phyloP scores from a whole-genome alignment of 2,329 filamentous ascomycete species.

The Rhynchosporium agropyri region DNA sequence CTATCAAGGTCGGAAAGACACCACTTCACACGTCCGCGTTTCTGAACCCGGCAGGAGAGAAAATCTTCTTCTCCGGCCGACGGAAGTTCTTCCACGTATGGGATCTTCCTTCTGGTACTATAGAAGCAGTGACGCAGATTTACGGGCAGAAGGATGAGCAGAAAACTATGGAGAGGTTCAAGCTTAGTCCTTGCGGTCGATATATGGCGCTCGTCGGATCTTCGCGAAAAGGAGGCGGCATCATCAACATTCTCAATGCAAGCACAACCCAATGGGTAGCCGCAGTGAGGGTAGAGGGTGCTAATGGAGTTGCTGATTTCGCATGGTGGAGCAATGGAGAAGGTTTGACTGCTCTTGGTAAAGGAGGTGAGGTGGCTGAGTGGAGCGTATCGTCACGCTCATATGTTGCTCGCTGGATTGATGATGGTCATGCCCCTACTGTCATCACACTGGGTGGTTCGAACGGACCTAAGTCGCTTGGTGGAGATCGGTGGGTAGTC shows the following conservation, averaged over 20 bases:
- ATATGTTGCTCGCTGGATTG: conserved; percentile 81
- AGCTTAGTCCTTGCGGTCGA: conserved; percentile 80
- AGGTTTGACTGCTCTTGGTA: conserved; percentile 80
- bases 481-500: conserved; percentile 86
- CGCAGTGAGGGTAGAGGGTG: conserved; percentile 78
- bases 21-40: conserved; percentile 87
- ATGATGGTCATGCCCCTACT: conserved; percentile 86
- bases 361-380: conserved; percentile 87
- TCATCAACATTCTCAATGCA: conserved; percentile 82
- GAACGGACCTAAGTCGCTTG: conserved; percentile 60
- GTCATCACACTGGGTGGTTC: conserved; percentile 77
- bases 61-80: conserved; percentile 86
- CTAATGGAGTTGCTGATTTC: conserved; percentile 85
- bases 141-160: conserved; percentile 80
- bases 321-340: conserved; percentile 87
- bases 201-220: conserved; percentile 84
- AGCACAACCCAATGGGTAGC: conserved; percentile 84
- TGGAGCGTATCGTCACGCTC: conserved; percentile 71
- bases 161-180: conserved; percentile 88
- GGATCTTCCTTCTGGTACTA: conserved; percentile 78
- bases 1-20: conserved; percentile 80
- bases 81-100: conserved; percentile 93
- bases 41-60: conserved; percentile 69
- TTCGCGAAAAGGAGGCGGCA: conserved; percentile 80
- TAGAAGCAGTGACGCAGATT: conserved; percentile 80